Base-by-base conservation (phyloP, 2,329 filamentous ascomycete genomes). In the Penicillium capsulatum region DNA sequence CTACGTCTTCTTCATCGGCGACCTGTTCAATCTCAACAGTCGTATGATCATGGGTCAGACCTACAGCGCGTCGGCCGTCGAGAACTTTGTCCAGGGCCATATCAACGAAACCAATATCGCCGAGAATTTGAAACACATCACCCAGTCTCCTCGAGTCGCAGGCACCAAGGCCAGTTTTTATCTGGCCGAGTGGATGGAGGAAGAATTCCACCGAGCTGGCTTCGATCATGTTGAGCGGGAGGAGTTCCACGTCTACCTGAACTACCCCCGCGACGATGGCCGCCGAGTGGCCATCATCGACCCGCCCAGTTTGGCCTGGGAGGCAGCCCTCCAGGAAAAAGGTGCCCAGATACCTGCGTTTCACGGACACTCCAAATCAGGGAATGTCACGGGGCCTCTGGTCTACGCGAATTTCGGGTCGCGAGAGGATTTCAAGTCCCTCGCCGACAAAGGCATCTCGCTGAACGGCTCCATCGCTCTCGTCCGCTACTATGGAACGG, bases 321-420 rank as follows among this genome's bases (percentile, higher is more conserved):
- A 81, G 40, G 92, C 91, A 9, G 77, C 76, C 47, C 70, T 98
- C 35, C 91, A 98, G 57, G 92, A 97, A 69, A 77, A 85, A 31
- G 76, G 76, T n/a, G 74, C 80, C 51, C 83, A 91, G 65, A 90
- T 87, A 0, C 75, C 77, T 33, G 81, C 80, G 6, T 98, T 95
- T 59, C 91, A 97, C 61, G 92, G 87, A 1, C 81, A 92, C 60
- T 95, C 90, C 13, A 89, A 86, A 59, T 77, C 84, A 1, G 92
- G 90, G 30, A 85, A 92, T 55, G 89, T 91, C 26, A 85, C 78
- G 17, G 92, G 92, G 0, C 90, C 85, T 14, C 65, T 97, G 31
- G 78, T 98, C 1, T 98, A 95, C 62, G 91, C 84, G 37, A 96
- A 97, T 66, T 94, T 90, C 57, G 94, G 92, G 9, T 84, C 86